Percentiles rank a stretch among this genome's conserved stretches.
Evolutionary conservation across 202 grass and related monocot genomes (phyloP).

Genomic region (Setaria italica): DNA sequence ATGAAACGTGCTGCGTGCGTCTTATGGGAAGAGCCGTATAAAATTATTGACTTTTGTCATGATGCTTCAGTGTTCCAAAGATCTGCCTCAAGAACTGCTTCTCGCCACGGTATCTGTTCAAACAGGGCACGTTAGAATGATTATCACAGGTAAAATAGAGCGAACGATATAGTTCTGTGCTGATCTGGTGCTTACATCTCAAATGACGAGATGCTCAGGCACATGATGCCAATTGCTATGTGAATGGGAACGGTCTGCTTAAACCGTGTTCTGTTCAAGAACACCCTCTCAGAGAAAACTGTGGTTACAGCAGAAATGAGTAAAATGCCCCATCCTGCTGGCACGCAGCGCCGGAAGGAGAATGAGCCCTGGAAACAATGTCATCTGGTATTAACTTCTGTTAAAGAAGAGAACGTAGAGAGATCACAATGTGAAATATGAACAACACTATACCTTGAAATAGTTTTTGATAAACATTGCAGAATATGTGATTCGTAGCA

Average conservation of each 20-base stretch:
- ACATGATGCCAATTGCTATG: slow-evolving; percentile 70
- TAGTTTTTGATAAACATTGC: slow-evolving; percentile 79
- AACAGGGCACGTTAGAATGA: slow-evolving; percentile 19
- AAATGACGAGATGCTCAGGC: slow-evolving; percentile 62
- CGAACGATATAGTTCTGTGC: not conserved
- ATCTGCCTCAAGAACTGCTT: slow-evolving; percentile 85
- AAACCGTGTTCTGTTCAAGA: slow-evolving; percentile 69
- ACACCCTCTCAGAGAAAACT: slow-evolving; percentile 77
- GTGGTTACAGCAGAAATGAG: slow-evolving; percentile 75
- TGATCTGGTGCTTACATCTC: slow-evolving; percentile 67
- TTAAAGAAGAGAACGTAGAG: not conserved
- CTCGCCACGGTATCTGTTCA: slow-evolving; percentile 79
- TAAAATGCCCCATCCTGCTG: slow-evolving; percentile 77
- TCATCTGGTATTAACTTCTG: slow-evolving; percentile 1
- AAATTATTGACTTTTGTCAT: slow-evolving; percentile 37
- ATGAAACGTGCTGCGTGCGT: not conserved
- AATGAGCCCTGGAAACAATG: slow-evolving; percentile 70
- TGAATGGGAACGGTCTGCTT: slow-evolving; percentile 86
- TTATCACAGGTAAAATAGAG: slow-evolving; percentile 22
- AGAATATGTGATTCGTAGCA: slow-evolving; percentile 84
- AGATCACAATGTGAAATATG: slow-evolving; percentile 21
- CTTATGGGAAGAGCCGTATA: not conserved
- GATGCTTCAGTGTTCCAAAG: slow-evolving; percentile 42
- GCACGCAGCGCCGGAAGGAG: slow-evolving; percentile 75
- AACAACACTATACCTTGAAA: slow-evolving; percentile 74